These are phyloP conservation scores for Manihot esculenta DNA, from an alignment of 441 rosid genomes.

Conservation along the genomic window DNA sequence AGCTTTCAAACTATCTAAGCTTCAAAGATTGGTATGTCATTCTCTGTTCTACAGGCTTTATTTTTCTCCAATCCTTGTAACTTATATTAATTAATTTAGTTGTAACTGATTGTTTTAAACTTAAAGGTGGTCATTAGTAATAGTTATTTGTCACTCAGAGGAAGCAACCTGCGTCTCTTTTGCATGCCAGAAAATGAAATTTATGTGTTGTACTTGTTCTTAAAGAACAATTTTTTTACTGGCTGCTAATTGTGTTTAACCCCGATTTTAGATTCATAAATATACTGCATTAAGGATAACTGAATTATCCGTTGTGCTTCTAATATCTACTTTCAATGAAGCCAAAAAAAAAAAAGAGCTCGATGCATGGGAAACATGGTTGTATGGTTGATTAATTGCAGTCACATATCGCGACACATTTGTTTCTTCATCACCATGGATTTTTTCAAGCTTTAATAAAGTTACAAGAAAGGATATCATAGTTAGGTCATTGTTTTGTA, in stretches of 20 bases:
- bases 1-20: conserved; percentile 93
- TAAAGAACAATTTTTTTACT: not conserved
- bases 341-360: not conserved
- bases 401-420: not conserved
- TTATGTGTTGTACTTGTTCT: not conserved
- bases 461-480: not conserved
- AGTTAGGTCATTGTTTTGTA: not conserved
- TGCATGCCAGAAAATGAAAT: not conserved
- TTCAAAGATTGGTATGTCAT: conserved; percentile 84
- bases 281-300: not conserved
- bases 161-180: not conserved
- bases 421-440: not conserved
- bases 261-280: not conserved
- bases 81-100: not conserved
- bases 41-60: conserved; percentile 10
- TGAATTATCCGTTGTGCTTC: not conserved
- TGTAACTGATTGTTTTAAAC: not conserved
- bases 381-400: not conserved
- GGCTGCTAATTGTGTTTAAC: not conserved
- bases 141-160: not conserved
- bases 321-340: not conserved
- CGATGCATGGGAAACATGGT: not conserved
- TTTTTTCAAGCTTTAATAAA: not conserved
- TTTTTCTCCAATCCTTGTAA: conserved; percentile 12
- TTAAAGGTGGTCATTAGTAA: not conserved